These are phyloP conservation scores for Galerina marginata DNA, from an alignment of 768 basidiomycete genomes.

Conservation along the genomic window DNA sequence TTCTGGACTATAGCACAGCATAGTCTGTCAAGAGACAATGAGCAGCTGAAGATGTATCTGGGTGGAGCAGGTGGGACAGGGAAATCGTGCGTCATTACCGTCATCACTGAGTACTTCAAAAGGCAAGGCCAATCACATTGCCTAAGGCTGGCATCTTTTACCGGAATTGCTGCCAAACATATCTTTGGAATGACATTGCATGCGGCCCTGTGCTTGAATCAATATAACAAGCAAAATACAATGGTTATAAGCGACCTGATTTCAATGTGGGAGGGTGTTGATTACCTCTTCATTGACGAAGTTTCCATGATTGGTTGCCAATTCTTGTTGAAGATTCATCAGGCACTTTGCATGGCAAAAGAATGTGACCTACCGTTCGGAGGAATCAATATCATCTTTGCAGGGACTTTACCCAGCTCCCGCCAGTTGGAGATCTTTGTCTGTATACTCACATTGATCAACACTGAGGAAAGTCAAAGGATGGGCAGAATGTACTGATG, in stretches of 20 bases:
- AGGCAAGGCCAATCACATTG: slow-evolving; percentile 20
- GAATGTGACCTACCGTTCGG: slow-evolving; percentile 36
- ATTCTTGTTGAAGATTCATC: slow-evolving; percentile 34
- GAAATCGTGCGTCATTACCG: slow-evolving; percentile 44
- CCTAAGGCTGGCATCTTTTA: slow-evolving; percentile 38
- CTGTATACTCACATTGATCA: too few species aligned
- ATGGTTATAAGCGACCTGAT: slow-evolving; percentile 12
- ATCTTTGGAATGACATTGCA: slow-evolving; percentile 47
- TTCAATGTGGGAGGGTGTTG: slow-evolving; percentile 43
- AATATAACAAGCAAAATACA: background rate
- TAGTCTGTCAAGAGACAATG: slow-evolving; percentile 6
- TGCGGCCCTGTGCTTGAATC: slow-evolving; percentile 29
- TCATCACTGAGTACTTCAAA: slow-evolving; percentile 37
- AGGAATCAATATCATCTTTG: slow-evolving; percentile 46
- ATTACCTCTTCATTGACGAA: slow-evolving; percentile 45
- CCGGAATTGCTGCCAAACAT: slow-evolving; percentile 44
- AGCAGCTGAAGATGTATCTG: slow-evolving; percentile 39
- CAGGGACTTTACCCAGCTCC: slow-evolving; percentile 50
- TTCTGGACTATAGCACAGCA: slow-evolving; percentile 38
- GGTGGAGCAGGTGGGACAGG: slow-evolving; percentile 48
- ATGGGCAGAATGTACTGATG: slow-evolving; percentile 28
- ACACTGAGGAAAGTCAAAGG: too few species aligned
- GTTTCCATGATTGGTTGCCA: slow-evolving; percentile 46
- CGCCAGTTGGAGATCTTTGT: slow-evolving; percentile 40
- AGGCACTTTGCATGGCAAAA: slow-evolving; percentile 39